A percentile compares a stretch with the other conserved stretches of the same genome.
phyloP scores from a whole-genome alignment of 192 early-diverging fungal species.

The Rhizophlyctis rosea region DNA sequence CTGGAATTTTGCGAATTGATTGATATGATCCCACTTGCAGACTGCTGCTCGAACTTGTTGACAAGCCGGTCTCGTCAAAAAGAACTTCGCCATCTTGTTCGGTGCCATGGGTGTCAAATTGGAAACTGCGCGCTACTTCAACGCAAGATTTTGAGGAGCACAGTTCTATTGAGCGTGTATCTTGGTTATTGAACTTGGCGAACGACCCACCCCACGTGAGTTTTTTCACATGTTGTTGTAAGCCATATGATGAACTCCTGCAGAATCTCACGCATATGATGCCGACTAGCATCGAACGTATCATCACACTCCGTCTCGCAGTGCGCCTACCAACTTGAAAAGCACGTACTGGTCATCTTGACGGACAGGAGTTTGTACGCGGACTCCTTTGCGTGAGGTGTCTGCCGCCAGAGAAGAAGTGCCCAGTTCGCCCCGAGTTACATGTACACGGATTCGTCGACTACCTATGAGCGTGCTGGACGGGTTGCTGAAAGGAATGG shows the following conservation, averaged over 20 bases:
- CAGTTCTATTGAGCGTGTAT: slow-evolving; percentile 96
- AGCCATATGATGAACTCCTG: background rate
- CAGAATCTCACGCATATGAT: background rate
- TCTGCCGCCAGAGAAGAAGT: slow-evolving; percentile 99
- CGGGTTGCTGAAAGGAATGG: slow-evolving; percentile 96
- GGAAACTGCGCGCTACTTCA: slow-evolving; percentile 99
- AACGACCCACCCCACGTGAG: slow-evolving; percentile 97
- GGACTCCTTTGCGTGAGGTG: slow-evolving; percentile 98
- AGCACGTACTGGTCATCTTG: slow-evolving; percentile 97
- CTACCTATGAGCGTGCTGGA: slow-evolving; percentile 98
- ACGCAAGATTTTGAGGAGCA: slow-evolving; percentile 99
- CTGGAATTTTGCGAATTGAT: no score
- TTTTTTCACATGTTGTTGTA: background rate
- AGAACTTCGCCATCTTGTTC: slow-evolving; percentile 99
- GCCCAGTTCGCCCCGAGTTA: slow-evolving; percentile 97
- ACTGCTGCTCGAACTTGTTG: slow-evolving; percentile 99
- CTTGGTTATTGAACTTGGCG: slow-evolving; percentile 98
- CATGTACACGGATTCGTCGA: slow-evolving; percentile 99
- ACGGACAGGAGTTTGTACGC: slow-evolving; percentile 99
- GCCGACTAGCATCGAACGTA: slow-evolving; percentile 85
- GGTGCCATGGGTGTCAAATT: slow-evolving; percentile 99
- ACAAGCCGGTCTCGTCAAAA: slow-evolving; percentile 95
- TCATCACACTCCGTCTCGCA: slow-evolving; percentile 97
- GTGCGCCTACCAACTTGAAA: slow-evolving; percentile 98
- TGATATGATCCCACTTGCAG: no score